Base-by-base conservation (phyloP, 805 yeast species). In the Kregervanrija delftensis region DNA sequence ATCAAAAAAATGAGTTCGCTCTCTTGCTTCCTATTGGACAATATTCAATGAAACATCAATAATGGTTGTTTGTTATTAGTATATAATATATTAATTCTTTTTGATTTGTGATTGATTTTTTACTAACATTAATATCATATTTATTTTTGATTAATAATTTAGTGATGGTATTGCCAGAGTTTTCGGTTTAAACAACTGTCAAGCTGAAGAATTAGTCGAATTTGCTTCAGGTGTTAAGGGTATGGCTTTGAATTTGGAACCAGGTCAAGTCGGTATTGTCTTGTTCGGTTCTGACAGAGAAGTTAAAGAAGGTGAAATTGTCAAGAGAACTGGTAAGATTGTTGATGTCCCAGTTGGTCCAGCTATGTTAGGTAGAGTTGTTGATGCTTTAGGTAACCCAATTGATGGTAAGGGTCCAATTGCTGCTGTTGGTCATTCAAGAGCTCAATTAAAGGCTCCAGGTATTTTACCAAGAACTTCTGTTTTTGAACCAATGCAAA, bases 91-190 rank as follows among this genome's bases (percentile, higher is more conserved):
- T 40, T 13, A 33, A 11, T 35, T 36, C 30, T 45, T 37, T 44
- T 41, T 16, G 33, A 14, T 8, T 14, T 4, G 28, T 35, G 28
- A 22, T 22, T 22, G 28, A 22, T 22, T 22, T 32, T 33, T 42
- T 71, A 71, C 75, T 72, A 71, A 72, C 56, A 42, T 30, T 16
- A 8, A 12, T 33, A 31, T 11, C n/a, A 11, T n/a, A 14, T 33
- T 31, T 37, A 13, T 30, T 35, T 35, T n/a, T 16, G 16, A 28
- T 34, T 45, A 12, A 69, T 42, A 46, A 31, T 55, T 12, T 65
- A 81, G 99, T 86, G 99, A 93, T 76, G 99, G 99, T 93, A 93
- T 93, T 70, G 99, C 99, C 72, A 95, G 98, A 83, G 96, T 93
- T 67, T 93, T 86, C 77, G 99, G 99, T 77, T 79, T 93, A 66